phyloP scores from a whole-genome alignment of 2,329 filamentous ascomycete genomes.

The Clarireedia paspali region DNA sequence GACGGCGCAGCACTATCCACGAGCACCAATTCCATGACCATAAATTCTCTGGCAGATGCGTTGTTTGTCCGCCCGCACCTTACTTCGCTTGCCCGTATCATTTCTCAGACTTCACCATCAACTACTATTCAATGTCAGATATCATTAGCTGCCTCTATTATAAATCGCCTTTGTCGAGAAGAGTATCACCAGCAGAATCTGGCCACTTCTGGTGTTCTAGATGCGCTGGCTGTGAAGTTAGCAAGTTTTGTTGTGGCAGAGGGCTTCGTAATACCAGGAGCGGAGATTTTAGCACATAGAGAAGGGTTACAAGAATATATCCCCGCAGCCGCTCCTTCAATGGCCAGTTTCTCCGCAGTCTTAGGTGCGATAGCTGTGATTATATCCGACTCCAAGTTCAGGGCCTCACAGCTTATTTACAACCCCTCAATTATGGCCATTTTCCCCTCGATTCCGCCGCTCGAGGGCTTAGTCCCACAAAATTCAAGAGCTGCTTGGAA shows the following conservation, averaged over 20 bases:
- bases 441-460: conserved; percentile 46
- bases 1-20: conserved; percentile 53
- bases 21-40: conserved; percentile 40
- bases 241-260: conserved; percentile 61
- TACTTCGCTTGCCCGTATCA: conserved; percentile 54
- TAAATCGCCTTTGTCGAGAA: conserved; percentile 55
- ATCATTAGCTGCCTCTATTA: conserved; percentile 47
- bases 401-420: conserved; percentile 63
- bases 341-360: conserved; percentile 57
- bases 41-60: conserved; percentile 48
- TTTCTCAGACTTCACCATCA: conserved; percentile 49
- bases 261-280: conserved; percentile 60
- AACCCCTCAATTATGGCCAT: conserved; percentile 63
- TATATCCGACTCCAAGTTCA: conserved; percentile 69
- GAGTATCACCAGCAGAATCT: conserved; percentile 65
- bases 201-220: conserved; percentile 65
- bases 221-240: conserved; percentile 68
- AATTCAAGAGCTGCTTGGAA: conserved; percentile 44
- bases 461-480: conserved; percentile 43
- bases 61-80: conserved; percentile 59
- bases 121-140: conserved; percentile 54
- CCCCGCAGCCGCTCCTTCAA: conserved; percentile 52
- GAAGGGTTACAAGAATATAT: conserved; percentile 50
- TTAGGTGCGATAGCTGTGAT: conserved; percentile 72
- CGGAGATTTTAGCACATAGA: conserved; percentile 45